Evolutionary conservation across 805 yeast species (phyloP).

Genomic region (Cyberlindnera xishuangbannaensis): DNA sequence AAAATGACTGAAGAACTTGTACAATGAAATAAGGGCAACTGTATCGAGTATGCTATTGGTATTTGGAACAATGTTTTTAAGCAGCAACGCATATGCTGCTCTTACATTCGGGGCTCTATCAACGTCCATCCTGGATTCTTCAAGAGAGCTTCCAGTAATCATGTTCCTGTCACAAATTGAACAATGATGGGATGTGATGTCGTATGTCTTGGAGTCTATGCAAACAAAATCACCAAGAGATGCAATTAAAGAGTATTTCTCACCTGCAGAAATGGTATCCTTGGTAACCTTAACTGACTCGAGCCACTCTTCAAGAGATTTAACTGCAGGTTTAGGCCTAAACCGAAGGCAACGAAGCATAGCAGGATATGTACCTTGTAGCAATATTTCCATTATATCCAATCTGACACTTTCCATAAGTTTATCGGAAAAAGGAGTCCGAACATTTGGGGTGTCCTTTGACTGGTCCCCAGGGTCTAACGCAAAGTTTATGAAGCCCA

Average conservation of each 20-base stretch:
- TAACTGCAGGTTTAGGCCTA: neutral
- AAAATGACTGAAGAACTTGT: slow-evolving; percentile 46
- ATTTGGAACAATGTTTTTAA: slow-evolving; percentile 1
- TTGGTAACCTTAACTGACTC: slow-evolving; percentile 1
- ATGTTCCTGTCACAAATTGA: slow-evolving; percentile 5
- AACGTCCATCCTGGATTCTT: slow-evolving; percentile 27
- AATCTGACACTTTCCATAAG: slow-evolving; percentile 16
- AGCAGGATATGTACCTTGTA: no score
- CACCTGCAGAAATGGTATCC: neutral
- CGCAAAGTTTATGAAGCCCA: slow-evolving; percentile 9
- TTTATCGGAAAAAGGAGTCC: slow-evolving; percentile 13
- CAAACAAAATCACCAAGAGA: slow-evolving; percentile 38
- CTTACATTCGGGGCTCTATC: slow-evolving; percentile 5
- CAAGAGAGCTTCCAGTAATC: slow-evolving; percentile 12
- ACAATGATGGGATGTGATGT: slow-evolving; percentile 10
- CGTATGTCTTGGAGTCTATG: slow-evolving; percentile 27
- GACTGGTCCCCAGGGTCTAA: slow-evolving; percentile 1
- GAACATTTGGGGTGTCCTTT: slow-evolving; percentile 1
- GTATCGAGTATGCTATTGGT: slow-evolving; percentile 30
- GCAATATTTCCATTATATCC: slow-evolving; percentile 4
- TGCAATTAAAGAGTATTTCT: slow-evolving; percentile 24
- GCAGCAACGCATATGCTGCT: slow-evolving; percentile 1
- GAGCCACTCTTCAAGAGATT: slow-evolving; percentile 7
- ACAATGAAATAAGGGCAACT: slow-evolving; percentile 39
- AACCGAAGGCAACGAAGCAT: neutral